Base-by-base conservation (phyloP, 139 green algal species). In the Mychonastes homosphaera region DNA sequence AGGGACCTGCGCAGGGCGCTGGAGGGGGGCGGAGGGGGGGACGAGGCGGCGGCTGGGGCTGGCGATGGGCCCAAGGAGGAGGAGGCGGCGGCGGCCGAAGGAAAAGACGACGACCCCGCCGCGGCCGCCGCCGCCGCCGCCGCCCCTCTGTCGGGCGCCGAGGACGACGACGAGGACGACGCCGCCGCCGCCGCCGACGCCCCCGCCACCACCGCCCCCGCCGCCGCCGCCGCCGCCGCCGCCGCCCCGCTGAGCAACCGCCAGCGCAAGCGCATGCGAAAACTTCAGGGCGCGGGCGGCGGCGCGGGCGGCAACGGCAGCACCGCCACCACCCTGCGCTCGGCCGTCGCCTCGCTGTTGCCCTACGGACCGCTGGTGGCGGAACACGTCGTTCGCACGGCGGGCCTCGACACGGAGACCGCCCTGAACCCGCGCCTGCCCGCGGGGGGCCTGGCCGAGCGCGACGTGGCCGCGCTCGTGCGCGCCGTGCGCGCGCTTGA, bases 311-410 rank as follows among this genome's bases (percentile, higher is more conserved):
- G 56, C 43, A 55, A 32, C 40, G 34, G 40, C 27, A 35, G 56
- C 56, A 55, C 32, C 43, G 23, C 43, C 21, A 54, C 65, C 27
- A 54, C 16, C n/a, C 59, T 73, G 39, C 69, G 71, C 51, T 34
- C 36, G 0, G 40, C 69, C 0, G 9, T 83, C 0, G 48, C 51
- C 6, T 49, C 48, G 21, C 35, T 78, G 6, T 28, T 88, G 56
- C 77, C 76, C 23, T 95, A 95, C 58, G 89, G 89, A 1, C 85
- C 87, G 0, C 63, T 71, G 12, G 63, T 94, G 4, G 76, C 71
- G 0, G 87, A 97, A 59, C 90, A 97, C 67, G 81, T 79, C 49
- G 59, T 85, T 2, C 58, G 84, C 28, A 53, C 63, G 21, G 86
- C 90, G 3, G 76, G 75, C 1, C 58, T 97, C 23, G 43, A 73